Conservation (phyloP, 2,329 filamentous ascomycete species). For the Orbilia javanica region DNA sequence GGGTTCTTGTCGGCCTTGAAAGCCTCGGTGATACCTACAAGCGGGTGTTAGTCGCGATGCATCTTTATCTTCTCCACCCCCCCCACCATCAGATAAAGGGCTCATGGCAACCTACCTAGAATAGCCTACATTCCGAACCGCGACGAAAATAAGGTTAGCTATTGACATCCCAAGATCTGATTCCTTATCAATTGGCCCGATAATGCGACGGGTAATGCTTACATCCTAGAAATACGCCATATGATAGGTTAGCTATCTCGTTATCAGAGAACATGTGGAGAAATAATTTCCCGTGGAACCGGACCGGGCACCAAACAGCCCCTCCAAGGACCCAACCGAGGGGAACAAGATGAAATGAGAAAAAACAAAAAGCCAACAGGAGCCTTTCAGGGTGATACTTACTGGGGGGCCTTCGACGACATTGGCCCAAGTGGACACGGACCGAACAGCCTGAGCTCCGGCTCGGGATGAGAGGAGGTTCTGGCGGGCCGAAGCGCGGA, state of each 20-base stretch:
- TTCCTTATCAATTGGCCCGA: constrained; percentile 32
- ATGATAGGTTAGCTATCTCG: constrained; percentile 53
- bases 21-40: constrained; percentile 66
- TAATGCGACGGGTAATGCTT: constrained; percentile 60
- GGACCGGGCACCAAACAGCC: not conserved
- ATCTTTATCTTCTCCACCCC: constrained; percentile 5
- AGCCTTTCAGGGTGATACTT: constrained; percentile 66
- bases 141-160: constrained; percentile 38
- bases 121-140: constrained; percentile 64
- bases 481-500: constrained; percentile 52
- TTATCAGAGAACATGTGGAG: constrained; percentile 47
- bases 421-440: constrained; percentile 87
- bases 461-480: constrained; percentile 42
- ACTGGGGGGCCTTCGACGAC: constrained; percentile 95
- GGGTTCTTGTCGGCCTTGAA: constrained; percentile 81
- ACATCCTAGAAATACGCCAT: constrained; percentile 64
- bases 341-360: not conserved
- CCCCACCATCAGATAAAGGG: constrained; percentile 3
- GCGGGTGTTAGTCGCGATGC: constrained; percentile 22
- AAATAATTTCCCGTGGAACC: constrained; percentile 34
- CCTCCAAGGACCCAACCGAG: constrained; percentile 34
- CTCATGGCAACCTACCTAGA: constrained; percentile 65
- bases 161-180: not conserved
- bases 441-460: constrained; percentile 67
- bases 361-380: constrained; percentile 36